Evolutionary conservation across 805 yeast species (phyloP), one percentile per base, ranked within the genome.

Genomic region (Maudiozyma bulderi): DNA sequence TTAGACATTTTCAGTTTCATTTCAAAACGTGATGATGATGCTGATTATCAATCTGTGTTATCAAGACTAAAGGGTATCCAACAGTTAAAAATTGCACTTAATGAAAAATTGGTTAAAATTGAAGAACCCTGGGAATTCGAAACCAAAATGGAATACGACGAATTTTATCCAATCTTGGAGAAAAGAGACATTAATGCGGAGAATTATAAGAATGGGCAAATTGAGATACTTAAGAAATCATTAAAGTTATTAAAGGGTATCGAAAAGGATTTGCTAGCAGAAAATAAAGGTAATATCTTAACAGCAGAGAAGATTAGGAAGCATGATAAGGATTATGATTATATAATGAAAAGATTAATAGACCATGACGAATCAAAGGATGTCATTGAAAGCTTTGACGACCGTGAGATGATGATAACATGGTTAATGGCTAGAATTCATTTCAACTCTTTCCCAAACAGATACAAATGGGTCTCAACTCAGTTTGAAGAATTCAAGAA

Each of bases 1-100:
- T 41, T 68, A 5, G 55, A 61, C n/a, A 44, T 70, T 26, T 71
- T 69, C 50, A 52, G 62, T 8, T 61, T 52, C 41, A 28, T 69
- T 64, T 14, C 26, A 37, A 3, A 33, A 14, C n/a, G 40, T 26
- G 6, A 14, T n/a, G 78, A 74, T 34, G 14, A 14, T 5, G 69
- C 66, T 45, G 50, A 50, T 1, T 55, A 50, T 15, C 63, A 69
- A 39, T 72, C 76, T 1, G 20, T 47, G 3, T 70, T 88, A 55
- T 73, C 80, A 72, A 69, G 72, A 50, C 64, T 84, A 9, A 78
- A 80, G 26, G 87, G 86, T 0, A 56, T 82, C 40, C 76, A 79
- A 50, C 72, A 74, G 47, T 57, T 83, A 43, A 71, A 81, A 46
- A 62, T 65, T 9, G 83, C 88, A 0, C 54, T 83, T 7, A 79